Conservation (phyloP, 2,329 filamentous ascomycete genomes). For the Cladosporium sp. region DNA sequence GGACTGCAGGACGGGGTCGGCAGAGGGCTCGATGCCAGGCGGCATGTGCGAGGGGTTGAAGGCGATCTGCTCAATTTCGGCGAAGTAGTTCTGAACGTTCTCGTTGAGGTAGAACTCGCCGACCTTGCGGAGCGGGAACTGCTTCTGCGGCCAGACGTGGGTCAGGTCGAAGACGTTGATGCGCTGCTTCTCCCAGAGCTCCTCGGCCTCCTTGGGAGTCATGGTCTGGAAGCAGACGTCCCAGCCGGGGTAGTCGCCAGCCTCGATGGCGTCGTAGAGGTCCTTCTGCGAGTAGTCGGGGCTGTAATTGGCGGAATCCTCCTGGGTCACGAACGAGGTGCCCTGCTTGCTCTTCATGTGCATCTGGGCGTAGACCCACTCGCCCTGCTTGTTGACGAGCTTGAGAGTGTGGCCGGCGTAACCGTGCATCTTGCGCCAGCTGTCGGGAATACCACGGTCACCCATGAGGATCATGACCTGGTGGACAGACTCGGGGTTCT, state of each 20-base stretch:
- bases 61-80: constrained; percentile 63
- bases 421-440: constrained; percentile 51
- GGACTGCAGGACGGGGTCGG: constrained; percentile 63
- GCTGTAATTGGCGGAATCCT: constrained; percentile 44
- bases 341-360: constrained; percentile 51
- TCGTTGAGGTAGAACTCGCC: constrained; percentile 49
- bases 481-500: constrained; percentile 49
- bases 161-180: constrained; percentile 52
- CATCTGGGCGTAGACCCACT: constrained; percentile 49
- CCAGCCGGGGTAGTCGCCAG: constrained; percentile 48
- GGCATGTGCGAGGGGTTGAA: constrained; percentile 63
- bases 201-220: constrained; percentile 47
- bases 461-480: constrained; percentile 51
- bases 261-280: constrained; percentile 46
- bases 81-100: constrained; percentile 56
- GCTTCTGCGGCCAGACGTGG: constrained; percentile 48
- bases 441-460: constrained; percentile 50
- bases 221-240: constrained; percentile 47
- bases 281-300: constrained; percentile 50
- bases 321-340: constrained; percentile 47
- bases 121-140: constrained; percentile 48
- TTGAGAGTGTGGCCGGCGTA: constrained; percentile 49
- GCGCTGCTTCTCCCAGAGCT: constrained; percentile 46
- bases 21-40: constrained; percentile 62
- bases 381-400: constrained; percentile 47